Conservation (phyloP, 805 yeast species). For the Saccharomycopsis sp. region DNA sequence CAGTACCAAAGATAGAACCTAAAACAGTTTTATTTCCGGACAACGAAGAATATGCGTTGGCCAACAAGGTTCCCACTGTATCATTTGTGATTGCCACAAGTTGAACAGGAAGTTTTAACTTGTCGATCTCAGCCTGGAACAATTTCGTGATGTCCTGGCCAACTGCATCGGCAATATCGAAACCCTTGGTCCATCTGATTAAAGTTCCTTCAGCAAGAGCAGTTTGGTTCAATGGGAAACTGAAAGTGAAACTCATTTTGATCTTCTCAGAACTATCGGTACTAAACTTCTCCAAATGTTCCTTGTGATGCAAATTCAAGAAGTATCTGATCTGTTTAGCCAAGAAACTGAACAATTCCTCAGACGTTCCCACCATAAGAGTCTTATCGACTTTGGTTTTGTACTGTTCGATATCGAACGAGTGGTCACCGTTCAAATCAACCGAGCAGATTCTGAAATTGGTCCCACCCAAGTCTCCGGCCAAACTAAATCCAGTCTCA, state of each 20-base stretch:
- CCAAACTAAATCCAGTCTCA: conserved; percentile 76
- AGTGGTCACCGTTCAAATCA: conserved; percentile 64
- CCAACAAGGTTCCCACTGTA: conserved; percentile 88
- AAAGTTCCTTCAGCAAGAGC: conserved; percentile 73
- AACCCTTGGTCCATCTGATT: conserved; percentile 96
- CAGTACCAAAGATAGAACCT: conserved; percentile 95
- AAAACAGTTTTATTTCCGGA: conserved; percentile 70
- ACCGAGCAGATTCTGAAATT: conserved; percentile 94
- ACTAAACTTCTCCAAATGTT: conserved; percentile 6
- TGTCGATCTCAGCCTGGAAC: conserved; percentile 64
- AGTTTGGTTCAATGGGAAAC: conserved; percentile 87
- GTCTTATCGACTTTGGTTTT: conserved; percentile 77
- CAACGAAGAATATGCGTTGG: conserved; percentile 76
- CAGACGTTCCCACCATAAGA: conserved; percentile 59
- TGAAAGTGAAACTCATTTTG: conserved; percentile 87
- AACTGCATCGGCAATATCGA: conserved; percentile 72
- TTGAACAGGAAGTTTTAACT: conserved; percentile 50
- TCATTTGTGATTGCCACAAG: conserved; percentile 92
- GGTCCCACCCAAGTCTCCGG: conserved; percentile 95
- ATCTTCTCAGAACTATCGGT: conserved; percentile 25
- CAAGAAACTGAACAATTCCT: conserved; percentile 64
- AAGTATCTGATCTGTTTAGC: conserved; percentile 67
- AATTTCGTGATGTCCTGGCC: conserved; percentile 64
- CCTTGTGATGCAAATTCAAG: conserved; percentile 53
- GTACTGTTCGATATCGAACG: conserved; percentile 69